Evolutionary conservation across 495 filamentous ascomycete species (phyloP).

Genomic region (Xylaria castorea): DNA sequence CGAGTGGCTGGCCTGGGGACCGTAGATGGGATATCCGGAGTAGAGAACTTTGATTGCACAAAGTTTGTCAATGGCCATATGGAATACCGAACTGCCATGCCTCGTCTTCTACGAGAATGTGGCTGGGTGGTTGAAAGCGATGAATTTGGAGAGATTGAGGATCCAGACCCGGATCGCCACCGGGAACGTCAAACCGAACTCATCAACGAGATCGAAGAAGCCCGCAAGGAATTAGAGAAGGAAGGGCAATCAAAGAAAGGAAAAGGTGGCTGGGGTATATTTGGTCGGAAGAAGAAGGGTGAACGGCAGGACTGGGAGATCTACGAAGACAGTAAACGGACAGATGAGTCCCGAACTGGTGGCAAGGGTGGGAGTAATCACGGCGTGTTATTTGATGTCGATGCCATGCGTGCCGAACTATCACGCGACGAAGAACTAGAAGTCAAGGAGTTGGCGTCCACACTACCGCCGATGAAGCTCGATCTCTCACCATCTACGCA

Average conservation of each 20-base stretch:
- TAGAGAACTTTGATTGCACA: conserved; percentile 92
- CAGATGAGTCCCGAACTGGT: conserved; percentile 42
- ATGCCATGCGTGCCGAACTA: conserved; percentile 88
- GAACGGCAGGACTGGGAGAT: conserved; percentile 95
- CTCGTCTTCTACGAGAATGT: conserved; percentile 75
- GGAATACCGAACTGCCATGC: conserved; percentile 94
- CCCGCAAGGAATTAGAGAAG: conserved; percentile 81
- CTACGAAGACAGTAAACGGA: conserved; percentile 69
- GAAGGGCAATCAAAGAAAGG: conserved; percentile 49
- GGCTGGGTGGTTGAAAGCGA: conserved; percentile 91
- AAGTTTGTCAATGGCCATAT: conserved; percentile 91
- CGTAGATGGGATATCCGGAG: conserved; percentile 74
- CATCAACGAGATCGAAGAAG: conserved; percentile 96
- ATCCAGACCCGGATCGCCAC: conserved; percentile 95
- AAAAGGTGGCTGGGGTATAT: conserved; percentile 70
- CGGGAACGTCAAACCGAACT: conserved; percentile 86
- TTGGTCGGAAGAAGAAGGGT: conserved; percentile 74
- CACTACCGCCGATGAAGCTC: conserved; percentile 87
- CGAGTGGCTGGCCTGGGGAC: conserved; percentile 88
- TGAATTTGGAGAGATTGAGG: conserved; percentile 96
- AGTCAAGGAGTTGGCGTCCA: conserved; percentile 84
- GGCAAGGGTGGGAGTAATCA: conserved; percentile 56
- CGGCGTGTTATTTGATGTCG: conserved; percentile 89
- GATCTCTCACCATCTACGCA: conserved; percentile 56
- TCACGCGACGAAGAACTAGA: conserved; percentile 72